phyloP scores from a whole-genome alignment of 139 green algal genomes.

The Marvania coccoides region DNA sequence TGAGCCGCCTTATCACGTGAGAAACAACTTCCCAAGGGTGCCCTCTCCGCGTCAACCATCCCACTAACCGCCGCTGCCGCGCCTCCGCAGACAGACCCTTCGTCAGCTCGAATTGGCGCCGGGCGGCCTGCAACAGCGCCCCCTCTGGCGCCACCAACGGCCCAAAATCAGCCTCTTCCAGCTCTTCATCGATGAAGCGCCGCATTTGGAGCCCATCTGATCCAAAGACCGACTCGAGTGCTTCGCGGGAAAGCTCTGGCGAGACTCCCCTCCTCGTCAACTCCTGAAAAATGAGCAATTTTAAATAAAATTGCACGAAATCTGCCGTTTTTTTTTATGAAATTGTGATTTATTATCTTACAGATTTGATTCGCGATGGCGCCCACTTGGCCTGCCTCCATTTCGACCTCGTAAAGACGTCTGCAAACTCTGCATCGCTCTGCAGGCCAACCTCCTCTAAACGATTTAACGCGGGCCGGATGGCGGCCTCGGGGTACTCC shows the following conservation, averaged over 20 bases:
- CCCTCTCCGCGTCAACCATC: conserved; percentile 33
- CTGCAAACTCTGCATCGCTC: conserved; percentile 43
- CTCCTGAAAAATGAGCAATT: conserved; percentile 10
- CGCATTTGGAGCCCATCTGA: conserved; percentile 12
- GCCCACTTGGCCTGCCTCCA: conserved; percentile 45
- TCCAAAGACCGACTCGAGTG: conserved; percentile 30
- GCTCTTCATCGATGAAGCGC: conserved; percentile 8
- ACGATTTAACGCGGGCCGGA: conserved; percentile 25
- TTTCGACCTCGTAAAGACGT: conserved; percentile 40
- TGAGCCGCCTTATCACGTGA: conserved; percentile 4
- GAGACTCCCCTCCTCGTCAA: conserved; percentile 22
- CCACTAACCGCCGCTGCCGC: conserved; percentile 23
- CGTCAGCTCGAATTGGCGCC: conserved; percentile 13
- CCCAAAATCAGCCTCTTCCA: neutral
- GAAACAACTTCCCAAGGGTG: conserved; percentile 28
- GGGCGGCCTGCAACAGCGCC: conserved; percentile 25
- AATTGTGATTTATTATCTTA: too few relatives aligned
- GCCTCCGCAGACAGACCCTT: conserved; percentile 11
- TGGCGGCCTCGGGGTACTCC: conserved; percentile 7
- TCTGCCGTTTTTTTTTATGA: too few relatives aligned
- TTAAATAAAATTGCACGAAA: too few relatives aligned
- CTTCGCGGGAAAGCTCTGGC: neutral
- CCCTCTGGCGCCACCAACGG: neutral
- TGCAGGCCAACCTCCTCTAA: conserved; percentile 33
- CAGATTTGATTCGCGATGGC: conserved; percentile 23